Conservation (phyloP, 768 basidiomycete genomes). For the Suillus subalutaceus region DNA sequence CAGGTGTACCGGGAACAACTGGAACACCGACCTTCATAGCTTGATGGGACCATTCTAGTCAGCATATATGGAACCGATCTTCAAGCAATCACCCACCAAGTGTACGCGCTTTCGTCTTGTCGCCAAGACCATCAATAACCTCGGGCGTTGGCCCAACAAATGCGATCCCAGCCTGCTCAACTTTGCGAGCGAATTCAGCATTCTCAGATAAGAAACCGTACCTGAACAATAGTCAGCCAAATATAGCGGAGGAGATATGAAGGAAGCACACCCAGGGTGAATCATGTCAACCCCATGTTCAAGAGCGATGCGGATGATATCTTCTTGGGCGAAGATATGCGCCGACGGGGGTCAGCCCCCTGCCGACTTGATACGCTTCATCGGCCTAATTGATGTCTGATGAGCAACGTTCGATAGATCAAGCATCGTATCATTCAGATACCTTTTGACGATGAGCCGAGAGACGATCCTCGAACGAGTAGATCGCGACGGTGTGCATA, state of each 20-base stretch:
- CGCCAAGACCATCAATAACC: constrained; percentile 95
- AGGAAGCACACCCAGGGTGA: constrained; percentile 79
- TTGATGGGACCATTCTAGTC: constrained; percentile 30
- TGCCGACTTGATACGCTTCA: constrained; percentile 98
- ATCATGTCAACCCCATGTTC: constrained; percentile 99
- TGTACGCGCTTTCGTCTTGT: constrained; percentile 97
- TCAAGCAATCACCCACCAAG: constrained; percentile 55
- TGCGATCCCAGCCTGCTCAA: constrained; percentile 95
- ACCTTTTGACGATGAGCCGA: constrained; percentile 98
- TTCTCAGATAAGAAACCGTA: constrained; percentile 99
- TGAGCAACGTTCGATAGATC: constrained; percentile 30
- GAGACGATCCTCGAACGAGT: constrained; percentile 95
- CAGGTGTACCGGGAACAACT: constrained; percentile 98
- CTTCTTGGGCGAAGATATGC: constrained; percentile 98
- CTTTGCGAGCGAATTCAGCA: constrained; percentile 94
- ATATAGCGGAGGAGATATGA: constrained; percentile 9
- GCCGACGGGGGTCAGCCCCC: constrained; percentile 92
- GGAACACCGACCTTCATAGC: constrained; percentile 92
- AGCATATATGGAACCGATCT: constrained; percentile 5
- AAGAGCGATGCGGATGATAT: constrained; percentile 94
- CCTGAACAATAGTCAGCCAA: constrained; percentile 41
- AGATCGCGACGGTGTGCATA: constrained; percentile 99
- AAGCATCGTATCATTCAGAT: constrained; percentile 16
- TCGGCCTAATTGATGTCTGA: constrained; percentile 65
- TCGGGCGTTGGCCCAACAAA: constrained; percentile 96